Conservation (phyloP, 331 rosid genomes). For the Quercus lobata region DNA sequence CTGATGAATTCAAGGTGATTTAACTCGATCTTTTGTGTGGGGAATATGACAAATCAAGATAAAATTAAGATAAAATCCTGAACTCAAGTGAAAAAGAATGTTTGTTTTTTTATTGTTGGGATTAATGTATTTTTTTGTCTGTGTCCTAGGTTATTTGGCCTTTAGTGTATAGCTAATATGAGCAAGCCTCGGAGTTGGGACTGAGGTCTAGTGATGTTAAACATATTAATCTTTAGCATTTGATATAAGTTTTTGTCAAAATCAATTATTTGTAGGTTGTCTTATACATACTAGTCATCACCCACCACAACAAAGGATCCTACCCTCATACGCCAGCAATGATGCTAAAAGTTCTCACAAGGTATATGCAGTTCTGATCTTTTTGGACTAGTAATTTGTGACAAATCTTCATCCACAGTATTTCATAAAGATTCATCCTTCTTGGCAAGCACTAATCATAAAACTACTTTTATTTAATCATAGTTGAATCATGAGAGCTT, state of each 20-base stretch:
- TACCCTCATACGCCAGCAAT: not conserved
- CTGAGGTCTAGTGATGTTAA: not conserved
- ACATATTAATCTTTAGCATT: not conserved
- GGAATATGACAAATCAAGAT: not conserved
- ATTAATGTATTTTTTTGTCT: not conserved
- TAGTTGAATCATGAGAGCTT: not conserved
- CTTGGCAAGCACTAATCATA: not conserved
- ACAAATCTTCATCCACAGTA: not conserved
- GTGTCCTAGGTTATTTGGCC: not conserved
- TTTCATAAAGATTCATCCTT: not conserved
- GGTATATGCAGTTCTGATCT: not conserved
- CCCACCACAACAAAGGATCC: slow-evolving; percentile 10
- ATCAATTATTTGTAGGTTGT: not conserved
- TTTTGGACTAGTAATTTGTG: not conserved
- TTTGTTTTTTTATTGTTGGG: not conserved
- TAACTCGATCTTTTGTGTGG: not conserved
- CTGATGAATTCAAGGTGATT: not conserved
- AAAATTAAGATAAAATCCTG: not conserved
- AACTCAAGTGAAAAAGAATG: not conserved
- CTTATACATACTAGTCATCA: slow-evolving; percentile 15
- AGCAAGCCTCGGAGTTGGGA: not conserved
- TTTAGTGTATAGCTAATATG: not conserved
- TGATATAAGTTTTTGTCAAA: not conserved
- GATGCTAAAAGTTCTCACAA: not conserved
- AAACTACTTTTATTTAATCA: not conserved